These are phyloP conservation scores for Tetracladium setigerum DNA, from an alignment of 495 filamentous ascomycete genomes.

Conservation along the genomic window DNA sequence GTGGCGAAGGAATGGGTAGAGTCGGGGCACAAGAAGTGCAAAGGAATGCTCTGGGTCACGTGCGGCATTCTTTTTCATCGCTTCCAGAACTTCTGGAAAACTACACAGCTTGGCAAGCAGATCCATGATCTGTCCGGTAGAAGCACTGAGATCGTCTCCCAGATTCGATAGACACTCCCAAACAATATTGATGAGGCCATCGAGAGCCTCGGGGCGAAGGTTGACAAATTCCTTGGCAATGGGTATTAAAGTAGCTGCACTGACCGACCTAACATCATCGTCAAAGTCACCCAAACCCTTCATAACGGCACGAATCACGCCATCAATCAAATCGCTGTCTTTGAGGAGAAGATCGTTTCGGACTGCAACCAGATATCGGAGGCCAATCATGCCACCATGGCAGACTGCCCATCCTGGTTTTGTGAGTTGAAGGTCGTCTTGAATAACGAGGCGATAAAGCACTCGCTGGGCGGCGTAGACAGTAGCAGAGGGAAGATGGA, in stretches of 20 bases:
- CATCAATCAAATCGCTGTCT: slow-evolving; percentile 80
- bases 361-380: slow-evolving; percentile 90
- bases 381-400: slow-evolving; percentile 95
- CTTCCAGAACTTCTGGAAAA: slow-evolving; percentile 84
- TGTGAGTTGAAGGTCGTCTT: slow-evolving; percentile 64
- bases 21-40: slow-evolving; percentile 79
- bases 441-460: slow-evolving; percentile 85
- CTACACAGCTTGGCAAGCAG: slow-evolving; percentile 90
- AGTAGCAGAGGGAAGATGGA: slow-evolving; percentile 64
- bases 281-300: slow-evolving; percentile 85
- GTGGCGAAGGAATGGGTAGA: slow-evolving; percentile 94
- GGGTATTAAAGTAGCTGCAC: slow-evolving; percentile 90
- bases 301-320: slow-evolving; percentile 86
- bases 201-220: slow-evolving; percentile 67
- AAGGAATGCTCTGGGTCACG: slow-evolving; percentile 81
- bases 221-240: slow-evolving; percentile 90
- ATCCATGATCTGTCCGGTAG: slow-evolving; percentile 97
- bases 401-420: slow-evolving; percentile 84
- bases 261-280: slow-evolving; percentile 94
- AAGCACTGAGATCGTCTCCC: slow-evolving; percentile 92
- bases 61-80: slow-evolving; percentile 87
- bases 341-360: slow-evolving; percentile 83
- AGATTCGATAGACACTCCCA: slow-evolving; percentile 96
- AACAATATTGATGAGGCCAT: slow-evolving; percentile 81
- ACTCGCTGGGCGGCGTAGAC: slow-evolving; percentile 75